phyloP scores from a whole-genome alignment of 2,329 filamentous ascomycete genomes.

The Alternaria infectoria region DNA sequence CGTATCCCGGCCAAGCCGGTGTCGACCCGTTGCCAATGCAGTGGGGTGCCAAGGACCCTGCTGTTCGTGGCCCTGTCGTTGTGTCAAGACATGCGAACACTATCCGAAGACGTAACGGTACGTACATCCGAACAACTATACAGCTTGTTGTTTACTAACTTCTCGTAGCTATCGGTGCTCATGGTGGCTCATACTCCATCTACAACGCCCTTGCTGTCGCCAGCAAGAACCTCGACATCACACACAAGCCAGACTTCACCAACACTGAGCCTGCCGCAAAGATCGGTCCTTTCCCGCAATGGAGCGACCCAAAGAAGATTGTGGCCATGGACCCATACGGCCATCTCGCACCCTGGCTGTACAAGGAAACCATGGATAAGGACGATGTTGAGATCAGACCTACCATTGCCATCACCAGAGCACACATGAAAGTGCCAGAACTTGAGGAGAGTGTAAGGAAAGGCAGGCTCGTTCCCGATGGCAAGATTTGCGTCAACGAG shows the following conservation, averaged over 20 bases:
- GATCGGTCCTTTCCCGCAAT: conserved; percentile 88
- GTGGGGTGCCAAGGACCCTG: conserved; percentile 82
- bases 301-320: conserved; percentile 90
- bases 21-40: conserved; percentile 88
- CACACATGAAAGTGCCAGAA: conserved; percentile 96
- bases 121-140: conserved; percentile 9
- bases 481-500: conserved; percentile 88
- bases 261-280: conserved; percentile 92
- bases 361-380: conserved; percentile 76
- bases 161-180: conserved; percentile 66
- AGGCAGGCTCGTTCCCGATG: conserved; percentile 79
- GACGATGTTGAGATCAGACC: conserved; percentile 86
- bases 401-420: conserved; percentile 89
- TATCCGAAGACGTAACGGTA: conserved; percentile 81
- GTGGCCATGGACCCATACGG: conserved; percentile 97
- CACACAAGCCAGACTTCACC: conserved; percentile 79
- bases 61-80: conserved; percentile 82
- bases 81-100: conserved; percentile 79
- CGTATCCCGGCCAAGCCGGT: conserved; percentile 91
- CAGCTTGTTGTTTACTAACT: too few species aligned
- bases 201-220: conserved; percentile 94
- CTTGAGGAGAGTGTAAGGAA: conserved; percentile 84
- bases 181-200: conserved; percentile 92
- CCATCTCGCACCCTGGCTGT: conserved; percentile 84
- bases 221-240: conserved; percentile 82